phyloP scores from a whole-genome alignment of 164 flowering plant genomes.

The Liquidambar formosana region DNA sequence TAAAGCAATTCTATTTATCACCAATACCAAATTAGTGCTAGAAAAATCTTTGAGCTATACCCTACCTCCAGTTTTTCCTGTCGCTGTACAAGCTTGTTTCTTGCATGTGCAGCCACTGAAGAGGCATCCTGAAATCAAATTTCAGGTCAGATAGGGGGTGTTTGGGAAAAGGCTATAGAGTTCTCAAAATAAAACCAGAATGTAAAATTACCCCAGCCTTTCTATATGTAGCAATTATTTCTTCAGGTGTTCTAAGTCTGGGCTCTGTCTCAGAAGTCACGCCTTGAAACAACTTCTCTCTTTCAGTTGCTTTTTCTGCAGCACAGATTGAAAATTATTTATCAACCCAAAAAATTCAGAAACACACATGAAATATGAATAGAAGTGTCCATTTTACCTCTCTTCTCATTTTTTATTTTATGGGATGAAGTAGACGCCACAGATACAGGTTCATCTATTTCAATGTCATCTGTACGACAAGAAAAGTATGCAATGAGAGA shows the following conservation, averaged over 20 bases:
- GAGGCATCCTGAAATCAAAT: conserved; percentile 67
- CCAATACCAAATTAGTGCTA: not conserved
- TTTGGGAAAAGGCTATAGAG: not conserved
- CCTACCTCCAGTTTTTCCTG: conserved; percentile 87
- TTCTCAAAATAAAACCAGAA: not conserved
- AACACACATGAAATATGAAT: not conserved
- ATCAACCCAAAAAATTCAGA: not conserved
- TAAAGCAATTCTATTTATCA: not conserved
- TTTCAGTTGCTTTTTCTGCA: conserved; percentile 56
- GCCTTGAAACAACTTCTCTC: conserved; percentile 66
- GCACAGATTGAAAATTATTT: not conserved
- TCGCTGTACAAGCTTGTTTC: conserved; percentile 74
- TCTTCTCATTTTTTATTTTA: conserved; percentile 28
- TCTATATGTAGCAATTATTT: conserved; percentile 75
- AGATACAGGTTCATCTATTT: conserved; percentile 66
- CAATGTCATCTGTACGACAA: conserved; percentile 73
- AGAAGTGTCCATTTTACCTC: conserved; percentile 30
- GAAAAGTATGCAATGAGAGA: not conserved
- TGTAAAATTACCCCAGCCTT: conserved; percentile 55
- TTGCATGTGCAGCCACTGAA: conserved; percentile 73
- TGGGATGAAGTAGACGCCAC: conserved; percentile 43
- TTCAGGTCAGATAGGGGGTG: conserved; percentile 10
- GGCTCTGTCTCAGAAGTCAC: conserved; percentile 52
- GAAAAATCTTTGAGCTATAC: not conserved
- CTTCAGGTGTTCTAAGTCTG: conserved; percentile 70